A percentile compares a stretch with the other conserved stretches of the same genome.
Evolutionary conservation across 2,329 filamentous ascomycete genomes (phyloP).

Genomic region (Calonectria honghensis): DNA sequence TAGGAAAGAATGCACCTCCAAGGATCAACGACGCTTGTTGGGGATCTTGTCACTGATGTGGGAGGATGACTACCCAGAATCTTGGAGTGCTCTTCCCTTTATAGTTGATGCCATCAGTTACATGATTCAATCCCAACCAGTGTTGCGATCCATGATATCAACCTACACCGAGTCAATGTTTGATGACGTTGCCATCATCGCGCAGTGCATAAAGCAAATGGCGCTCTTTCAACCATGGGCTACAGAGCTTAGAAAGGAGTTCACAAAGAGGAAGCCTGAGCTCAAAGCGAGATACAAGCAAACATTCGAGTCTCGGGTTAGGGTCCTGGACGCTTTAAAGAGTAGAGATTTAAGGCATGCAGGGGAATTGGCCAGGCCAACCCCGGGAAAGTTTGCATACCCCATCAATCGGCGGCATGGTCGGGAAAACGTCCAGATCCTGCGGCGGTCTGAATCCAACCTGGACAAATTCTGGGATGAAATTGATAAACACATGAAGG

Average conservation of each 20-base stretch:
- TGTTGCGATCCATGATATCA: neutral
- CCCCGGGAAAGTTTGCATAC: neutral
- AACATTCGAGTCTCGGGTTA: neutral
- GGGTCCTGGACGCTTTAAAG: neutral
- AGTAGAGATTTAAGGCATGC: neutral
- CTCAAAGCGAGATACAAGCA: neutral
- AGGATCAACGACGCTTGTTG: neutral
- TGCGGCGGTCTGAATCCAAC: slow-evolving; percentile 2
- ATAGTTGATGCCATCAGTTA: neutral
- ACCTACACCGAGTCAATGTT: neutral
- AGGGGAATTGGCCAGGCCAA: neutral
- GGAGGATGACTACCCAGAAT: neutral
- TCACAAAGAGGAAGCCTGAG: neutral
- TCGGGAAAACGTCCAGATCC: neutral
- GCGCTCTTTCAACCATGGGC: slow-evolving; percentile 2
- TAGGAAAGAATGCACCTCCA: neutral
- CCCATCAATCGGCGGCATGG: neutral
- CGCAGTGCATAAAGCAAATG: slow-evolving; percentile 4
- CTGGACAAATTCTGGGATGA: slow-evolving; percentile 6
- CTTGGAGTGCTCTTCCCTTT: neutral
- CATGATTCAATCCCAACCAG: slow-evolving; percentile 1
- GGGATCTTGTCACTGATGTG: neutral
- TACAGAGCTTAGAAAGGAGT: neutral
- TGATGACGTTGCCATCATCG: neutral
- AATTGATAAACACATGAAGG: neutral